Evolutionary conservation across 2,329 filamentous ascomycete genomes (phyloP).

Genomic region (Penicillium rolfsii): DNA sequence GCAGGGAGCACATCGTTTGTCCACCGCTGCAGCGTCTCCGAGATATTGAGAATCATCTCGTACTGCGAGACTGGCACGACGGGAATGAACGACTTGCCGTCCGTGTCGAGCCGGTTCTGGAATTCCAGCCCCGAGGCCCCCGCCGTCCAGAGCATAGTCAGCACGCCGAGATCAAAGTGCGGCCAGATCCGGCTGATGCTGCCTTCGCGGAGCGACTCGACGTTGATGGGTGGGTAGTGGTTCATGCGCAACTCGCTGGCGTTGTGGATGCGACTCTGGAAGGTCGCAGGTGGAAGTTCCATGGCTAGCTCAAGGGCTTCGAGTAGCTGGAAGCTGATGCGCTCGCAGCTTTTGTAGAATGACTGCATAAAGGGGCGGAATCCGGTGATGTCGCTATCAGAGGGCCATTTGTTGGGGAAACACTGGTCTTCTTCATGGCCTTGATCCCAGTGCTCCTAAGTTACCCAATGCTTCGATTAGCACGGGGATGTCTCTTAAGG

Average conservation of each 20-base stretch:
- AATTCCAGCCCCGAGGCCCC: constrained; percentile 43
- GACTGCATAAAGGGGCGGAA: constrained; percentile 9
- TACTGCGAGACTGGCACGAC: constrained; percentile 9
- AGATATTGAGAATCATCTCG: constrained; percentile 47
- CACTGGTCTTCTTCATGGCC: constrained; percentile 11
- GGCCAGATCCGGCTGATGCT: constrained; percentile 18
- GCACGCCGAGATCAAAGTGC: constrained; percentile 24
- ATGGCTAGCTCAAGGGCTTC: constrained; percentile 9
- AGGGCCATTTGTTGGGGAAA: constrained; percentile 16
- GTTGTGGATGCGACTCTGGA: constrained; percentile 5
- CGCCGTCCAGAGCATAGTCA: constrained; percentile 47
- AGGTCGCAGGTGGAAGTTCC: not conserved
- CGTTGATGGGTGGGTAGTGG: constrained; percentile 17
- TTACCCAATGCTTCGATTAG: not conserved
- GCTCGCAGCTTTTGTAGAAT: constrained; percentile 13
- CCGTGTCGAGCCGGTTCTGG: constrained; percentile 33
- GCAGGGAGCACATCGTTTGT: constrained; percentile 44
- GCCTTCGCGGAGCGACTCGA: constrained; percentile 8
- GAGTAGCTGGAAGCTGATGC: constrained; percentile 5
- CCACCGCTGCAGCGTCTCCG: constrained; percentile 46
- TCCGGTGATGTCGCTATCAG: constrained; percentile 9
- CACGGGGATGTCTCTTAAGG: not conserved
- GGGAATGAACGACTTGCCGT: constrained; percentile 19
- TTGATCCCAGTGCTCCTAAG: constrained; percentile 14
- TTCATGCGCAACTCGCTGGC: constrained; percentile 19